These are phyloP conservation scores for Citrullus colocynthis DNA, from an alignment of 306 rosid species.

Conservation along the genomic window DNA sequence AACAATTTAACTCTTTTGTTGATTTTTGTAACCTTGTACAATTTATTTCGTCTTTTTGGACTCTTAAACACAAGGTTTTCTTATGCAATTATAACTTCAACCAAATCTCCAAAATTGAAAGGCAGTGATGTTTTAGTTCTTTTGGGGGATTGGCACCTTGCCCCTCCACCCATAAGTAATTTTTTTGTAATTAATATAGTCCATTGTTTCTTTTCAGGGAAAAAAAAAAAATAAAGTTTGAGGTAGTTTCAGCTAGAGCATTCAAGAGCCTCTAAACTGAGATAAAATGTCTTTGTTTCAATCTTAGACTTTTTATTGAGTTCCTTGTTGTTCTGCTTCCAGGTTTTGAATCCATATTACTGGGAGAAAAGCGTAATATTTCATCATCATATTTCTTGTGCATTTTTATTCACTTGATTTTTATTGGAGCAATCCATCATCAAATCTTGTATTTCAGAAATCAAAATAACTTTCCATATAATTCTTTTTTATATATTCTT, in stretches of 20 bases:
- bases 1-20: neutral
- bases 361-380: neutral
- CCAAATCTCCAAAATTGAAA: too few species aligned
- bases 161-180: too few species aligned
- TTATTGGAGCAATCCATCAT: neutral
- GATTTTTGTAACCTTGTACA: too few species aligned
- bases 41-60: too few species aligned
- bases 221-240: neutral
- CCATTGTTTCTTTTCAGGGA: too few species aligned
- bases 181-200: too few species aligned
- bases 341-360: neutral
- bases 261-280: neutral
- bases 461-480: neutral
- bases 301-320: neutral
- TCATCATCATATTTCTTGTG: neutral
- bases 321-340: neutral
- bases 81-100: too few species aligned
- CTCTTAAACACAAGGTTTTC: too few species aligned
- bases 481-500: neutral
- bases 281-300: neutral
- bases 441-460: neutral
- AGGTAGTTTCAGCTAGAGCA: neutral
- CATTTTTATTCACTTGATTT: neutral
- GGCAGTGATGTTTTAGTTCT: too few species aligned
- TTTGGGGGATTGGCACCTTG: too few species aligned